These are phyloP conservation scores for Tieghemiomyces parasiticus DNA, from an alignment of 192 early-diverging fungal species.

Conservation along the genomic window DNA sequence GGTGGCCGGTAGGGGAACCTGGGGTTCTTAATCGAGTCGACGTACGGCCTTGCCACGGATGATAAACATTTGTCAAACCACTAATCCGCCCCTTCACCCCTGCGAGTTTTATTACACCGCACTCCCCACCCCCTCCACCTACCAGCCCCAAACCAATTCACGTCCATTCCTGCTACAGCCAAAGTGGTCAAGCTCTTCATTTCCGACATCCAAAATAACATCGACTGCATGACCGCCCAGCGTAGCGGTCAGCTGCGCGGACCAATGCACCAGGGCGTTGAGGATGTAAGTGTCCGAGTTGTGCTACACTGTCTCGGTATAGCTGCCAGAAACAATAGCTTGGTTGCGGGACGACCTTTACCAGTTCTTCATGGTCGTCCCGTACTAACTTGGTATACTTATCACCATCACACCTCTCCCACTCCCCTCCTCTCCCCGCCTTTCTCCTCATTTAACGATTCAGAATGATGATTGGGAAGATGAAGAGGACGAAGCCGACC, in stretches of 20 bases:
- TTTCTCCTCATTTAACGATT: no score
- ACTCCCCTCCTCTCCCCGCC: no score
- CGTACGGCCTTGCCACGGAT: background rate
- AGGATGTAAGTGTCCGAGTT: constrained; percentile 27
- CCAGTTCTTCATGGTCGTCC: background rate
- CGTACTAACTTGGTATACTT: constrained; percentile 10
- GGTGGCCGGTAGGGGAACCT: constrained; percentile 22
- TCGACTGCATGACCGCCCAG: constrained; percentile 40
- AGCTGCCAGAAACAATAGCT: background rate
- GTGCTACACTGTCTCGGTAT: background rate
- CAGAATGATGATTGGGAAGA: constrained; percentile 52
- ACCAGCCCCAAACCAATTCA: no score
- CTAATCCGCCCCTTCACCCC: no score
- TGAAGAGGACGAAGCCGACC: constrained; percentile 27
- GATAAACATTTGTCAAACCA: no score
- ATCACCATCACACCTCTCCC: no score
- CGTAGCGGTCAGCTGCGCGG: constrained; percentile 35
- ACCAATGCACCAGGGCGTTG: constrained; percentile 34
- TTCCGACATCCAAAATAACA: constrained; percentile 58
- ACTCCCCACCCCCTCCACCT: no score
- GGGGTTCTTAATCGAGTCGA: background rate
- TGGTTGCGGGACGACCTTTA: background rate
- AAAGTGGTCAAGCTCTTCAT: constrained; percentile 81
- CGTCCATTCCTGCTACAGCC: constrained; percentile 53
- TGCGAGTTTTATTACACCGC: no score